phyloP scores from a whole-genome alignment of 352 stramenopile genomes.

The Globisporangium middletonii region DNA sequence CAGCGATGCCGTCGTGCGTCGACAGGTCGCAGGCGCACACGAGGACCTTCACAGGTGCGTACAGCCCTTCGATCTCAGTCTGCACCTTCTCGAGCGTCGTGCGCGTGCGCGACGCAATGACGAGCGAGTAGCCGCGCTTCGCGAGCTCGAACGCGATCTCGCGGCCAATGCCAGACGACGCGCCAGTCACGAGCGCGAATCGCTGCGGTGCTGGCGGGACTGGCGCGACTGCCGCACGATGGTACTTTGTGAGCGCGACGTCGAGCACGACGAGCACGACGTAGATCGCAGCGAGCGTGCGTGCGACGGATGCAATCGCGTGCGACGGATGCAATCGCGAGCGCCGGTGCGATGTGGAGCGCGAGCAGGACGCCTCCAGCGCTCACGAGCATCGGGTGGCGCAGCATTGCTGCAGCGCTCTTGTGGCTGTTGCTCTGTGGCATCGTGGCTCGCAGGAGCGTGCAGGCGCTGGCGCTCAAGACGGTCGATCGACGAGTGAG shows the following conservation, averaged over 20 bases:
- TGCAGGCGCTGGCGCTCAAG: not conserved
- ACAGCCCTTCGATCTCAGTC: conserved; percentile 61
- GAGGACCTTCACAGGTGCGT: conserved; percentile 47
- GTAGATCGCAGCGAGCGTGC: conserved; percentile 7
- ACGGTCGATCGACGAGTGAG: no score
- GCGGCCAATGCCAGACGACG: conserved; percentile 59
- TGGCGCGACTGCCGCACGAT: conserved; percentile 51
- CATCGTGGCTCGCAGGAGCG: not conserved
- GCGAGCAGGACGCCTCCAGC: no score
- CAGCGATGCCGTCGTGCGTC: conserved; percentile 41
- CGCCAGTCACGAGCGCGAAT: conserved; percentile 71
- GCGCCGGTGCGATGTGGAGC: no score
- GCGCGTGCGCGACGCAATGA: conserved; percentile 56
- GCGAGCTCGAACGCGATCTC: conserved; percentile 79
- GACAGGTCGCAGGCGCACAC: conserved; percentile 58
- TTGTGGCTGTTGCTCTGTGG: no score
- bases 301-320: no score
- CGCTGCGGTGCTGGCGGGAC: conserved; percentile 41
- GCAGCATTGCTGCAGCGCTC: no score
- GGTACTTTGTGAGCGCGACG: conserved; percentile 56
- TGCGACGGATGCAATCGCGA: no score
- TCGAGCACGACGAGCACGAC: conserved; percentile 15
- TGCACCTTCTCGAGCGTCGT: conserved; percentile 60
- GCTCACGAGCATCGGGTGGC: not conserved
- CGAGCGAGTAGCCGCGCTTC: conserved; percentile 73